phyloP scores from a whole-genome alignment of 2,329 filamentous ascomycete species.

The Rutstroemia sp. region DNA sequence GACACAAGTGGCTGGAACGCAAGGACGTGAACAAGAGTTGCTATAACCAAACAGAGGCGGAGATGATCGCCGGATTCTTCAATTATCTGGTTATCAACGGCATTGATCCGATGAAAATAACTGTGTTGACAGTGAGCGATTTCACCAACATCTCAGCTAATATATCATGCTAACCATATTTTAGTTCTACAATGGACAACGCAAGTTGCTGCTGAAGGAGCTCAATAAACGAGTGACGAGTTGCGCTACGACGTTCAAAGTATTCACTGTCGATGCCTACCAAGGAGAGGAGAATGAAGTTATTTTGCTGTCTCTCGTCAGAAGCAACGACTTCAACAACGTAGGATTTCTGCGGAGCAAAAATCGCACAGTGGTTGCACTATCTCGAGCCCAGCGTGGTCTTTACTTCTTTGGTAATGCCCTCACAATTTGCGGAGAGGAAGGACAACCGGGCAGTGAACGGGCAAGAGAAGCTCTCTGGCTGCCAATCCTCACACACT shows the following conservation, averaged over 20 bases:
- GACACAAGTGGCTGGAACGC: slow-evolving; percentile 58
- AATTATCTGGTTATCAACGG: slow-evolving; percentile 66
- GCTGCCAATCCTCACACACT: slow-evolving; percentile 31
- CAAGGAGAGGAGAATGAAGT: slow-evolving; percentile 89
- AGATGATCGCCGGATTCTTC: slow-evolving; percentile 68
- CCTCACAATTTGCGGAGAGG: slow-evolving; percentile 33
- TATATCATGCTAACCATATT: neutral
- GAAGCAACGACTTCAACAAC: slow-evolving; percentile 49
- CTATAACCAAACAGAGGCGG: slow-evolving; percentile 63
- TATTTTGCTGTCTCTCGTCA: slow-evolving; percentile 71
- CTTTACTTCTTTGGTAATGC: slow-evolving; percentile 83
- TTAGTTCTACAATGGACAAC: slow-evolving; percentile 76
- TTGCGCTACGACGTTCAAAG: slow-evolving; percentile 36
- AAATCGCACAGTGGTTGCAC: slow-evolving; percentile 51
- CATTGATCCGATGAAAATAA: slow-evolving; percentile 54
- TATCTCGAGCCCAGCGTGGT: slow-evolving; percentile 65
- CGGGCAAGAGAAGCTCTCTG: slow-evolving; percentile 23
- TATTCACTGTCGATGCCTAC: slow-evolving; percentile 81
- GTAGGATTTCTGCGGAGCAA: slow-evolving; percentile 68
- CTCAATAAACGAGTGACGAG: slow-evolving; percentile 36
- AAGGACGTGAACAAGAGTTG: slow-evolving; percentile 57
- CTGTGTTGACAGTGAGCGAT: slow-evolving; percentile 54
- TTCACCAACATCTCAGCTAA: neutral
- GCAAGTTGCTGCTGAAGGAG: slow-evolving; percentile 51
- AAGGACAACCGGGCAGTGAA: slow-evolving; percentile 11